Conservation (phyloP, 345 rosid species). For the Boechera stricta region DNA sequence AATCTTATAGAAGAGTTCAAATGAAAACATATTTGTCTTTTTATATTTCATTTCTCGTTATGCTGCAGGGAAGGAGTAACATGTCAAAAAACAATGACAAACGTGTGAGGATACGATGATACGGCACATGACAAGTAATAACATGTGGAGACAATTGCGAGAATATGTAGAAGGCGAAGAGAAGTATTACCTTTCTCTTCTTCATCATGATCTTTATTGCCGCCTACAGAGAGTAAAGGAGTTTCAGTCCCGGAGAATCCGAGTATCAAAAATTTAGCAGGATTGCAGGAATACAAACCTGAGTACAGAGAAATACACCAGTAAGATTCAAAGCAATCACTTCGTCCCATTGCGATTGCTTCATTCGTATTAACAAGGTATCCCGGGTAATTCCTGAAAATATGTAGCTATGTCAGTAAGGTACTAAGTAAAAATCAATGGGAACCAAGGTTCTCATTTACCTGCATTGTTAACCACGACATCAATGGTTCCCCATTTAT, state of each 20-base stretch:
- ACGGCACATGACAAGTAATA: neutral
- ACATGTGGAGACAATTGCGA: neutral
- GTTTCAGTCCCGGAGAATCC: constrained; percentile 33
- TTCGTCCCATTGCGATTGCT: constrained; percentile 90
- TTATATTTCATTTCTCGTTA: neutral
- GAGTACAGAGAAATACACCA: constrained; percentile 92
- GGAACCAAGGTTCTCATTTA: constrained; percentile 37
- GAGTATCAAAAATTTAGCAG: constrained; percentile 27
- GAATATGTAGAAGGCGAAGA: constrained; percentile 3
- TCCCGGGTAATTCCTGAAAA: constrained; percentile 86
- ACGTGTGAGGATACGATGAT: neutral
- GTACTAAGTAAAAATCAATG: constrained; percentile 25
- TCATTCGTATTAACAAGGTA: constrained; percentile 92
- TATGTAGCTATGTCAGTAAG: constrained; percentile 42
- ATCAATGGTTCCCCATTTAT: constrained; percentile 97
- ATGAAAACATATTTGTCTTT: neutral
- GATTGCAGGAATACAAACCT: constrained; percentile 57
- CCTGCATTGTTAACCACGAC: constrained; percentile 97
- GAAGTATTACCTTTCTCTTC: constrained; percentile 68
- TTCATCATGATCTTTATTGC: constrained; percentile 96
- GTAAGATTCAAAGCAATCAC: constrained; percentile 95
- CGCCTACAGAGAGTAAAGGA: constrained; percentile 67
- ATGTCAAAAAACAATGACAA: neutral
- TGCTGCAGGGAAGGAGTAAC: neutral
- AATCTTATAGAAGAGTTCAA: constrained; percentile 18